phyloP scores from a whole-genome alignment of 768 basidiomycete species.

The Tulasnella sp. region DNA sequence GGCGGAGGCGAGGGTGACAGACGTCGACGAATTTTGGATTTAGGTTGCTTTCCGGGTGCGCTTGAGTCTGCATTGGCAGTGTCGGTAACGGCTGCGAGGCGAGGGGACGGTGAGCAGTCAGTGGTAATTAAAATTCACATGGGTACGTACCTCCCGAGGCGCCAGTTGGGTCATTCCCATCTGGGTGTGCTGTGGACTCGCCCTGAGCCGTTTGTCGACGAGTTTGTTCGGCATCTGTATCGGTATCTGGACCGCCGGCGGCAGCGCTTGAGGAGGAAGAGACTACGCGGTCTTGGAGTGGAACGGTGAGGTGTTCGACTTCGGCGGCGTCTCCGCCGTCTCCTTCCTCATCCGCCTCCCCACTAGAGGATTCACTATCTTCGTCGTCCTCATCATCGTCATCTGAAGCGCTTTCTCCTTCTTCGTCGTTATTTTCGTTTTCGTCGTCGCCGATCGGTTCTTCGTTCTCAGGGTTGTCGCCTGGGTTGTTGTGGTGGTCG shows the following conservation, averaged over 20 bases:
- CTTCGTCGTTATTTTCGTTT: neutral
- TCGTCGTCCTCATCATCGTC: constrained; percentile 10
- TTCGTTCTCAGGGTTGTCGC: neutral
- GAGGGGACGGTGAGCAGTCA: neutral
- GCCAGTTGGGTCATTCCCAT: neutral
- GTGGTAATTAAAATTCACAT: neutral
- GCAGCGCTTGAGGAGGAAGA: constrained; percentile 13
- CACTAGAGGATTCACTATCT: neutral
- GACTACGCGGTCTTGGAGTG: neutral
- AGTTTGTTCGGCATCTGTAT: constrained; percentile 4
- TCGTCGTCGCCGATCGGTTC: neutral
- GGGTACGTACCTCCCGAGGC: neutral
- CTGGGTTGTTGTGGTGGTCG: neutral
- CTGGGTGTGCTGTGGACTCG: neutral
- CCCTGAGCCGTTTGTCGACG: neutral
- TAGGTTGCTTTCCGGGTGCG: constrained; percentile 37
- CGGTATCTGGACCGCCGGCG: constrained; percentile 11
- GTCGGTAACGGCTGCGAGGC: neutral
- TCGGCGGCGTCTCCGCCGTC: neutral
- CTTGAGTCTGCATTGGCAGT: neutral
- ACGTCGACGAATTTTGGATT: constrained; percentile 39
- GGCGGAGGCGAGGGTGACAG: constrained; percentile 55
- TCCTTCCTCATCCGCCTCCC: neutral
- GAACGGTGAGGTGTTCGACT: neutral
- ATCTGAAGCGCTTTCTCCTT: neutral